These are phyloP conservation scores for Pichia membranifaciens DNA, from an alignment of 805 yeast genomes.

Conservation along the genomic window DNA sequence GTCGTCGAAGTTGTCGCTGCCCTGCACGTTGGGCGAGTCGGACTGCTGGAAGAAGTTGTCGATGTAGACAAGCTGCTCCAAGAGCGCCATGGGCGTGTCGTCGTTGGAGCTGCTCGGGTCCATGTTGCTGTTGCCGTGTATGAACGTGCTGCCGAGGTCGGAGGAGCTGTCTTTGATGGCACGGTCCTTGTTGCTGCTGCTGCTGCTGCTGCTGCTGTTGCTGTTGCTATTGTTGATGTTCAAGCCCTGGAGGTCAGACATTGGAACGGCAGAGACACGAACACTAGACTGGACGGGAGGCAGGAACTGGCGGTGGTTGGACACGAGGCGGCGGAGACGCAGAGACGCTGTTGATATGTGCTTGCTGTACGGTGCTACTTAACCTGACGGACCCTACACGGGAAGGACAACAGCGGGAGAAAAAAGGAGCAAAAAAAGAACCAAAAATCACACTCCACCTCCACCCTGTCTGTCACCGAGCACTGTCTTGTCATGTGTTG, in stretches of 20 bases:
- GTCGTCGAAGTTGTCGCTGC: constrained; percentile 41
- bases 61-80: constrained; percentile 75
- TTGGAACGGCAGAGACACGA: neutral
- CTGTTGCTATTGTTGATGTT: neutral
- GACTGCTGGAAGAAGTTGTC: constrained; percentile 64
- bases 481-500: too few relatives aligned
- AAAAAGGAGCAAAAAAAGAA: too few relatives aligned
- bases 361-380: too few relatives aligned
- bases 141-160: neutral
- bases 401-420: too few relatives aligned
- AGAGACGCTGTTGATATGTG: too few relatives aligned
- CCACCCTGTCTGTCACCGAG: too few relatives aligned
- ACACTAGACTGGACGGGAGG: too few relatives aligned
- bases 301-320: too few relatives aligned
- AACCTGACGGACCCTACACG: too few relatives aligned
- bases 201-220: too few relatives aligned
- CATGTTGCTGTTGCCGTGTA: neutral
- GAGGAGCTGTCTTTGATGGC: neutral
- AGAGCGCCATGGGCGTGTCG: constrained; percentile 39
- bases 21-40: constrained; percentile 15
- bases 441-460: too few relatives aligned
- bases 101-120: constrained; percentile 16
- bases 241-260: neutral
- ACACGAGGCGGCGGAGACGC: neutral
- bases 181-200: too few relatives aligned